These are phyloP conservation scores for Macrophomina tecta DNA, from an alignment of 2,329 filamentous ascomycete species.

Conservation along the genomic window DNA sequence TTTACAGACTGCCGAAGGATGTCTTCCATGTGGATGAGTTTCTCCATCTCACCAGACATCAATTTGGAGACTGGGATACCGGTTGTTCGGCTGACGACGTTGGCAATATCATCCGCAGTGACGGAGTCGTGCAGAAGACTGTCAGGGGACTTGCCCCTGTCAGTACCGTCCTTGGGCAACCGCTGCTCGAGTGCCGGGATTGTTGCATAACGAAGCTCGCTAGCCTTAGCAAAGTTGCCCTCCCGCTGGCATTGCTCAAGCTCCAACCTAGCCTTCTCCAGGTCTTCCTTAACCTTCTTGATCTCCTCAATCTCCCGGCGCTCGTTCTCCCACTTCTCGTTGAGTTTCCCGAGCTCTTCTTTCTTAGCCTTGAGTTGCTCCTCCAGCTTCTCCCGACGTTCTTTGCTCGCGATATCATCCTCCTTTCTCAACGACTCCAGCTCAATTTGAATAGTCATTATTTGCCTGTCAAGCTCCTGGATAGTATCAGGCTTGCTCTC, in stretches of 20 bases:
- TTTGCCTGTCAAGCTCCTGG: constrained; percentile 87
- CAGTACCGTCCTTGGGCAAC: constrained; percentile 74
- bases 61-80: constrained; percentile 93
- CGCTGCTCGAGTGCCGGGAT: constrained; percentile 83
- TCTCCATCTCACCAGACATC: constrained; percentile 91
- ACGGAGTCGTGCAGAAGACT: constrained; percentile 89
- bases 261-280: constrained; percentile 84
- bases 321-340: constrained; percentile 88
- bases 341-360: constrained; percentile 76
- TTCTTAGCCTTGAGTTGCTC: constrained; percentile 76
- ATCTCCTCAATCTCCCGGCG: constrained; percentile 82
- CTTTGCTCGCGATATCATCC: constrained; percentile 85
- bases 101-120: constrained; percentile 92
- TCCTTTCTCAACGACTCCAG: constrained; percentile 94
- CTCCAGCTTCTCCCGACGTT: constrained; percentile 86
- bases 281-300: constrained; percentile 85
- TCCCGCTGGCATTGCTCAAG: constrained; percentile 86
- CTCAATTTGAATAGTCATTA: constrained; percentile 97
- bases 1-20: constrained; percentile 81
- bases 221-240: constrained; percentile 88
- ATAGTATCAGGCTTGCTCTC: constrained; percentile 97
- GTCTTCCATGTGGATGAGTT: constrained; percentile 95
- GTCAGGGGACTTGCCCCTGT: constrained; percentile 50
- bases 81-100: constrained; percentile 87
- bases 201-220: constrained; percentile 84